Percentiles rank a stretch among this genome's conserved stretches.
These are phyloP conservation scores for Wolfiporia cocos DNA, from an alignment of 1,284 basidiomycete species.

Conservation along the genomic window DNA sequence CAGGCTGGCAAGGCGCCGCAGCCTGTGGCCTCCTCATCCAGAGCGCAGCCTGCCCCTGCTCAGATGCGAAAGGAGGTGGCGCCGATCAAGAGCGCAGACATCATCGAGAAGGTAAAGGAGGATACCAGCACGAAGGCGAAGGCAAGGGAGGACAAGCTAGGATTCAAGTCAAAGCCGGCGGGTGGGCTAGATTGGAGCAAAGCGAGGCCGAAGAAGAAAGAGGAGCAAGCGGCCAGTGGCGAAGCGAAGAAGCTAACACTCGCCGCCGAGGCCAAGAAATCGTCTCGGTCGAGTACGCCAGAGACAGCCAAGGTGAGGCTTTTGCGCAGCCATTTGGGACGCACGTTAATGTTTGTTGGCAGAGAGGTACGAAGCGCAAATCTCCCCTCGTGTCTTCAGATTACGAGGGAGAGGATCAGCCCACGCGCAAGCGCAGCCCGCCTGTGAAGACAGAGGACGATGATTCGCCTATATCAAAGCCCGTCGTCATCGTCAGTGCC, in stretches of 20 bases:
- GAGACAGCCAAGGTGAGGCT: constrained; percentile 12
- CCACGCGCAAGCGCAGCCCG: constrained; percentile 2
- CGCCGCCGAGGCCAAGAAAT: constrained; percentile 7
- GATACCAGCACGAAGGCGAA: constrained; percentile 2
- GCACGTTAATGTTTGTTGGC: background rate
- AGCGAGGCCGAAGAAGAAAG: constrained; percentile 42
- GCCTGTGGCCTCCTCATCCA: constrained; percentile 19
- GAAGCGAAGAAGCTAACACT: constrained; percentile 3
- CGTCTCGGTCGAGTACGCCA: background rate
- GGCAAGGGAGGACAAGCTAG: constrained; percentile 16
- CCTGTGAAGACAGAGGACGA: constrained; percentile 1
- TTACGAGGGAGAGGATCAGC: constrained; percentile 12
- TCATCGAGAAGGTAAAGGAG: constrained; percentile 5
- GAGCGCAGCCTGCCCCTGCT: constrained; percentile 10
- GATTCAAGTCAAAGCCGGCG: constrained; percentile 37
- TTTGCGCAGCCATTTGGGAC: background rate
- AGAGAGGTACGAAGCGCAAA: constrained; percentile 59
- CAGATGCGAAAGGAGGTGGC: constrained; percentile 6
- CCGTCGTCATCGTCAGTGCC: too few species aligned
- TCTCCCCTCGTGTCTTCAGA: constrained; percentile 25
- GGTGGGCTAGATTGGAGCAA: constrained; percentile 63
- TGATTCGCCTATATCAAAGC: too few species aligned
- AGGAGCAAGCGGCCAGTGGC: constrained; percentile 7
- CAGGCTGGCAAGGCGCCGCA: too few species aligned
- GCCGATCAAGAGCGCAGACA: background rate